Conservation (phyloP, 768 basidiomycete genomes). For the Xerocomellus dryophilus region DNA sequence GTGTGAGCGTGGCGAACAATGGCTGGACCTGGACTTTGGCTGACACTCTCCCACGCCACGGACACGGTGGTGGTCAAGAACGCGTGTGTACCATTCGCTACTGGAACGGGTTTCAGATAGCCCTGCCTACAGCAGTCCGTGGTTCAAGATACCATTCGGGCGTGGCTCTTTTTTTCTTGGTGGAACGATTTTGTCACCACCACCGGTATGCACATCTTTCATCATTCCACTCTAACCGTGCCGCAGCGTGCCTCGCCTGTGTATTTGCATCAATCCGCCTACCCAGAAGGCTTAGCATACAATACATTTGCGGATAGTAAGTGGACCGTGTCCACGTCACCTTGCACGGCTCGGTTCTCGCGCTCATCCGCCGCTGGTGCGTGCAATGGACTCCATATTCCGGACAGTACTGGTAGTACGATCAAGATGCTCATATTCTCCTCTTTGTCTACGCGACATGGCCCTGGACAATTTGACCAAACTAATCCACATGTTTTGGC, state of each 20-base stretch:
- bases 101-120: conserved; percentile 5
- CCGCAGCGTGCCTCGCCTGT: background rate
- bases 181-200: too few species aligned
- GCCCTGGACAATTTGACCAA: conserved; percentile 6
- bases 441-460: conserved; percentile 8
- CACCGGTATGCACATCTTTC: background rate
- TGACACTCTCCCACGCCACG: conserved; percentile 27
- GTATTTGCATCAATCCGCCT: conserved; percentile 1
- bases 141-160: background rate
- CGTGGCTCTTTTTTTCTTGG: conserved; percentile 1
- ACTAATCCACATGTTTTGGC: background rate
- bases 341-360: conserved; percentile 1
- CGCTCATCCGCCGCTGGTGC: conserved; percentile 6
- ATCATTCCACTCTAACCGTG: conserved; percentile 6
- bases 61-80: background rate
- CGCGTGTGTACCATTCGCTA: background rate
- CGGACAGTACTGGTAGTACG: too few species aligned
- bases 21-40: background rate
- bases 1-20: conserved; percentile 16
- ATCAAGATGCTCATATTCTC: background rate
- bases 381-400: background rate
- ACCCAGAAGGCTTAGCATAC: too few species aligned
- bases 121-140: background rate
- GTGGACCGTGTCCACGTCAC: conserved; percentile 1
- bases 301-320: too few species aligned